Conservation (phyloP, 768 basidiomycete species). For the Amanita pallidorosea region DNA sequence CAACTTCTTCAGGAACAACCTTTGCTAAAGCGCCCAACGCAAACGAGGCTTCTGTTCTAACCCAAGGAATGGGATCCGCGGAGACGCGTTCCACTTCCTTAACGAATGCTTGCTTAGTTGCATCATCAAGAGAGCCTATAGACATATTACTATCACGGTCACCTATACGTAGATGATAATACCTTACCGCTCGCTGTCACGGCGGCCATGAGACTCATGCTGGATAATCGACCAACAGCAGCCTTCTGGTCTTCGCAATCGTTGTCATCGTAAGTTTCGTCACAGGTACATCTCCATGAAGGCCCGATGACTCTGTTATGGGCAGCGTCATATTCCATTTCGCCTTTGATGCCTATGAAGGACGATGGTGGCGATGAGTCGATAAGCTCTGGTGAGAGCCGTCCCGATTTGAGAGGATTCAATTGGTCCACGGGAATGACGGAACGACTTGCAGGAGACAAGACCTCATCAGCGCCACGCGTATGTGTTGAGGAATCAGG, state of each 20-base stretch:
- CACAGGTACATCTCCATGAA: slow-evolving; percentile 3
- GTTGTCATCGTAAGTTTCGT: slow-evolving; percentile 12
- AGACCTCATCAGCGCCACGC: background rate
- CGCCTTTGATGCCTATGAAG: background rate
- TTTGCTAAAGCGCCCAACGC: slow-evolving; percentile 86
- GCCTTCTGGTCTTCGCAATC: slow-evolving; percentile 41
- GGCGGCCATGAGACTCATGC: slow-evolving; percentile 89
- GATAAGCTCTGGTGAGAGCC: slow-evolving; percentile 1
- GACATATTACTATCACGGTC: slow-evolving; percentile 6
- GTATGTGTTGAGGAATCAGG: background rate
- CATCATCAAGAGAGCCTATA: slow-evolving; percentile 43
- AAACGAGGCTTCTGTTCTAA: slow-evolving; percentile 77
- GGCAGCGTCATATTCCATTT: slow-evolving; percentile 2
- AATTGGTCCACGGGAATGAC: background rate
- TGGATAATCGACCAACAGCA: slow-evolving; percentile 75
- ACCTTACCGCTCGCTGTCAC: slow-evolving; percentile 67
- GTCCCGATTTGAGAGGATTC: slow-evolving; percentile 1
- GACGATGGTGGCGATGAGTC: background rate
- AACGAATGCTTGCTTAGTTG: slow-evolving; percentile 55
- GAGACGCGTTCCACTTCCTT: slow-evolving; percentile 63
- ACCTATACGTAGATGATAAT: slow-evolving; percentile 2
- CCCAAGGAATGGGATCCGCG: slow-evolving; percentile 61
- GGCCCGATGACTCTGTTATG: background rate
- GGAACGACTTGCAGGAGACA: background rate
- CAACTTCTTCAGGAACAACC: slow-evolving; percentile 67